These are phyloP conservation scores for Kuraishia floccosa DNA, from an alignment of 805 yeast species.

Conservation along the genomic window DNA sequence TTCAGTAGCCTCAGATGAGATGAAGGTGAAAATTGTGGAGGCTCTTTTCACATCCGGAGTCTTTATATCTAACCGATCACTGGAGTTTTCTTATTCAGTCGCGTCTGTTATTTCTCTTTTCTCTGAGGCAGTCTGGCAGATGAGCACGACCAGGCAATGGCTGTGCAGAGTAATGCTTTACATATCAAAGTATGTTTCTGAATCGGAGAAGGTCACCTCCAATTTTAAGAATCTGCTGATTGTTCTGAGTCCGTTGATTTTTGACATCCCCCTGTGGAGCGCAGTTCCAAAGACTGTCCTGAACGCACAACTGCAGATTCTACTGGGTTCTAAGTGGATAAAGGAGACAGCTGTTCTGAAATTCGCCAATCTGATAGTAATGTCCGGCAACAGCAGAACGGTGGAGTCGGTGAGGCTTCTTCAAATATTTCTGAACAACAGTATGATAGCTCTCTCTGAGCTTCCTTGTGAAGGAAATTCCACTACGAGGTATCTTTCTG, in stretches of 20 bases:
- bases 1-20: no score
- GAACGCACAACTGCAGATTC: conserved; percentile 56
- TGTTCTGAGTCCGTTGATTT: not conserved
- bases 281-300: conserved; percentile 32
- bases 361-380: conserved; percentile 27
- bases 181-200: conserved; percentile 56
- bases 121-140: not conserved
- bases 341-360: conserved; percentile 26
- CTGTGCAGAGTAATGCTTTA: conserved; percentile 43
- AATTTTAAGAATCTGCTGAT: conserved; percentile 12
- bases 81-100: not conserved
- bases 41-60: no score
- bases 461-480: conserved; percentile 12
- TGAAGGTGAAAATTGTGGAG: no score
- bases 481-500: conserved; percentile 25
- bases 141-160: conserved; percentile 28
- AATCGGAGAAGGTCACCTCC: conserved; percentile 19
- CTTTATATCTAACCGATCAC: not conserved
- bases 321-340: conserved; percentile 40
- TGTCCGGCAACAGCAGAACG: conserved; percentile 21
- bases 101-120: not conserved
- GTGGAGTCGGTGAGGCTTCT: conserved; percentile 39
- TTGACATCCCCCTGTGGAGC: conserved; percentile 20
- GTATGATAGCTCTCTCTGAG: conserved; percentile 20
- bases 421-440: conserved; percentile 54